Percentiles rank a stretch among this genome's conserved stretches.
phyloP scores from a whole-genome alignment of 2,329 filamentous ascomycete species.

The Aspergillus fischeri region DNA sequence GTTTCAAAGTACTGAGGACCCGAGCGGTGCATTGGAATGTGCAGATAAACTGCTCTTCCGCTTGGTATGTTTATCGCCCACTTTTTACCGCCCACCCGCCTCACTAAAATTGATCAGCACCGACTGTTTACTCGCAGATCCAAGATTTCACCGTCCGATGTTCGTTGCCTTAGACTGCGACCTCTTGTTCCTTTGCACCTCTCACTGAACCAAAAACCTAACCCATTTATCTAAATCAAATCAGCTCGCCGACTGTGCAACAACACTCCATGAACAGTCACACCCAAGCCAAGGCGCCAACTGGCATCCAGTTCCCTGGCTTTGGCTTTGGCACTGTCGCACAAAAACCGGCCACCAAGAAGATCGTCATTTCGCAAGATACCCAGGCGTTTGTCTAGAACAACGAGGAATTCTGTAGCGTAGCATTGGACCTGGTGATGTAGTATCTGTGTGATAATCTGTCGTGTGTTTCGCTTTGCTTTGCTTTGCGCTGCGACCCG shows the following conservation, averaged over 20 bases:
- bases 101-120: too few species aligned
- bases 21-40: not conserved
- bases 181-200: not conserved
- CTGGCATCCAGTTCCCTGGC: not conserved
- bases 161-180: not conserved
- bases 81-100: not conserved
- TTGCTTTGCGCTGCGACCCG: not conserved
- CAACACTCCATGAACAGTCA: not conserved
- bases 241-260: not conserved
- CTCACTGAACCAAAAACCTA: not conserved
- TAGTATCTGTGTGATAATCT: not conserved
- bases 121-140: not conserved
- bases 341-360: not conserved
- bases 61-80: not conserved
- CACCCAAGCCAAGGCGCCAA: not conserved
- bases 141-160: not conserved
- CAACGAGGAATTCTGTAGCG: not conserved
- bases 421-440: not conserved
- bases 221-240: not conserved
- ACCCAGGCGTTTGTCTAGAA: not conserved
- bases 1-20: not conserved
- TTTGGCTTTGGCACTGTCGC: not conserved
- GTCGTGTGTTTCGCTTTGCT: not conserved
- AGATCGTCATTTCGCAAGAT: not conserved
- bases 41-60: not conserved